A percentile compares a stretch with the other conserved stretches of the same genome.
Conservation (phyloP, 768 basidiomycete species). For the Suillus occidentalis region DNA sequence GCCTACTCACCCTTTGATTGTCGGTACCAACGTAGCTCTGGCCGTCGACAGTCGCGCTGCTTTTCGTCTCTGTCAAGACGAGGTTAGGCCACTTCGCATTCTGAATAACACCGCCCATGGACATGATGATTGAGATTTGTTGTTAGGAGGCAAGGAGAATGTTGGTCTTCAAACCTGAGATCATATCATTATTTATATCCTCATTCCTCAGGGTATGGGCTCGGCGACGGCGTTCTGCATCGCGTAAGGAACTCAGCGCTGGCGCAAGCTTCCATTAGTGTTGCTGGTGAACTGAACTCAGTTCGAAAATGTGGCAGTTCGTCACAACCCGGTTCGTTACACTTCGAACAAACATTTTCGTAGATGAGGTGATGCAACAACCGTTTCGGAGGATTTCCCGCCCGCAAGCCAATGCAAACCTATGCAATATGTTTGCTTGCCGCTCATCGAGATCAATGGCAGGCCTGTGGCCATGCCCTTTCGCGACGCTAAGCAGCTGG, state of each 20-base stretch:
- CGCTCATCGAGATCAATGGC: too few relatives aligned
- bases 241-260: background rate
- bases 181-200: background rate
- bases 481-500: too few relatives aligned
- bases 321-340: too few relatives aligned
- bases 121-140: background rate
- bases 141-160: background rate
- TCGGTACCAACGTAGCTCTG: rapidly evolving
- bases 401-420: too few relatives aligned
- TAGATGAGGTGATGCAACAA: too few relatives aligned
- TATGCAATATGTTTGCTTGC: too few relatives aligned
- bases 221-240: background rate
- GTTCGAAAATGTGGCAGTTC: too few relatives aligned
- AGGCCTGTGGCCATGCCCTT: too few relatives aligned
- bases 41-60: background rate
- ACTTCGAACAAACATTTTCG: too few relatives aligned
- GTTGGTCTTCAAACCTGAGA: background rate
- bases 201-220: background rate
- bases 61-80: background rate
- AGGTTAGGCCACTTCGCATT: background rate
- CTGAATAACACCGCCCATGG: background rate
- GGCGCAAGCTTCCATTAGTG: background rate
- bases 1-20: background rate
- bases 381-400: too few relatives aligned
- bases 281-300: too few relatives aligned